Percentiles rank a stretch among this genome's conserved stretches.
These are phyloP conservation scores for apple (Malus domestica) DNA, from an alignment of 306 rosid genomes.

Conservation along the genomic window ASM211411v1 NC_041792.1:5466501-5467000, in stretches of 20 bases:
- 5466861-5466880: constrained; percentile 55
- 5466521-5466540: no score
- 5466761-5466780: neutral
- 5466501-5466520: no score
- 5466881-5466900: constrained; percentile 38
- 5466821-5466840: neutral
- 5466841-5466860: constrained; percentile 44
- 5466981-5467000: constrained; percentile 68
- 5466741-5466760: neutral
- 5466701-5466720: neutral
- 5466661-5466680: neutral
- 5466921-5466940: constrained; percentile 37
- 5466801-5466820: no score
- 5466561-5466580: no score
- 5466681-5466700: neutral
- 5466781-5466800: no score
- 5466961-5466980: constrained; percentile 55
- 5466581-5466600: no score
- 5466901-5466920: constrained; percentile 50
- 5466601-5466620: no score
- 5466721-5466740: neutral
- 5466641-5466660: no score
- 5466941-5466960: constrained; percentile 24
- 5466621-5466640: no score
- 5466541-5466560: no score